Conservation (phyloP, 495 filamentous ascomycete genomes). For the Hypoxylon crocopeplum region DNA sequence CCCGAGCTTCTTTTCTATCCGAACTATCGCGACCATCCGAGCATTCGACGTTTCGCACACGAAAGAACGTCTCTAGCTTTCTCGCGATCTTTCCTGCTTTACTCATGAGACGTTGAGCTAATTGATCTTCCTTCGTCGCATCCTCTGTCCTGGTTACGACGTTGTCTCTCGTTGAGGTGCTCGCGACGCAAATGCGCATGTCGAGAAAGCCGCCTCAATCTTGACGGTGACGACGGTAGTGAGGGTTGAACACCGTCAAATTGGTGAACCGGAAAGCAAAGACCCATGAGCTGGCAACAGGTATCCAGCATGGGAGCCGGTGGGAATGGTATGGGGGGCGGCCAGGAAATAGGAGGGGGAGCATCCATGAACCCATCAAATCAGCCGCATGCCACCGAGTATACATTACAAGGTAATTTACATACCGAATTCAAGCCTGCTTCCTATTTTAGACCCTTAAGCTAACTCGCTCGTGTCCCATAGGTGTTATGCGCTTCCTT, state of each 20-base stretch:
- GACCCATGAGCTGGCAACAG: conserved; percentile 43
- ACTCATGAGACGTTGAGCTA: conserved; percentile 13
- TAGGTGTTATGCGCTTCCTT: conserved; percentile 98
- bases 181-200: conserved; percentile 39
- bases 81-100: not conserved
- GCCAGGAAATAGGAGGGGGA: conserved; percentile 39
- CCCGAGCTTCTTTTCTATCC: not conserved
- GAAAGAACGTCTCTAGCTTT: not conserved
- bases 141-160: conserved; percentile 14
- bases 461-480: conserved; percentile 14
- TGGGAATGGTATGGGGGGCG: conserved; percentile 33
- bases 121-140: conserved; percentile 21
- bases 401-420: conserved; percentile 86
- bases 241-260: conserved; percentile 28
- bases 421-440: not conserved
- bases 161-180: conserved; percentile 12
- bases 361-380: conserved; percentile 40
- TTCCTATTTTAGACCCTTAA: not conserved
- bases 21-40: conserved; percentile 4
- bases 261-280: conserved; percentile 10
- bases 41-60: conserved; percentile 1
- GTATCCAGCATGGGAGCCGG: conserved; percentile 39
- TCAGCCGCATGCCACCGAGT: conserved; percentile 89
- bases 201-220: conserved; percentile 15
- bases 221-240: conserved; percentile 40